Base-by-base conservation (phyloP, 2,329 filamentous ascomycete genomes). In the Nothopassalora personata region DNA sequence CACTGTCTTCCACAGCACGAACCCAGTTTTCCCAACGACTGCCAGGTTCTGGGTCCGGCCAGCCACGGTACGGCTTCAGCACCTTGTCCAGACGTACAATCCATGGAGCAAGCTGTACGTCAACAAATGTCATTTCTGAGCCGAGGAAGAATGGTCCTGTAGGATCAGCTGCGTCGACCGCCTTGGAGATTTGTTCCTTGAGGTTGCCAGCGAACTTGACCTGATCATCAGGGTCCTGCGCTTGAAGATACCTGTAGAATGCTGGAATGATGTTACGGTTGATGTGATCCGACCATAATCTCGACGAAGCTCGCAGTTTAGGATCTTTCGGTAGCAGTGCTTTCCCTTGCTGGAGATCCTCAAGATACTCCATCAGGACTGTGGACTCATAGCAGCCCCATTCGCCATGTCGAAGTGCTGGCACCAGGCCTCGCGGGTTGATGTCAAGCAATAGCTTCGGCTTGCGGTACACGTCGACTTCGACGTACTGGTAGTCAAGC, bases 361-460 rank as follows among this genome's bases (percentile, higher is more conserved):
- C 91, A 36, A 94, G 81, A 74, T 95, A 95, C 86, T 96, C 91
- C 72, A 96, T 81, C 67, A 96, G 82, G 3, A 95, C 87, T 1
- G 84, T 84, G 67, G 88, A 93, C 71, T 95, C 91, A 68, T 91
- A 87, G 67, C 87, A 91, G 0, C 86, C 86, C 89, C 90, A 96
- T 62, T 90, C 84, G 10, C 87, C 88, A 72, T 94, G 87, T 43
- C 85, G 81, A 59, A 96, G 80, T 8, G 86, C 88, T 7, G 91
- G 91, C 2, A 95, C 88, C 7, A 89, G 78, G 0, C 89, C 89
- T 55, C 86, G 80, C 1, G 89, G 88, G 66, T 91, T 93, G 53
- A 91, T 84, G 64, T 91, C 88, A 27, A 91, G 79, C 31, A 93
- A 77, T 8, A 84, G 79, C 60, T 86, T 81, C 1, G 86, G 88